Evolutionary conservation across 2,329 filamentous ascomycete species (phyloP), one percentile per base, ranked within the genome.

Genomic region (Penicillium sp.): DNA sequence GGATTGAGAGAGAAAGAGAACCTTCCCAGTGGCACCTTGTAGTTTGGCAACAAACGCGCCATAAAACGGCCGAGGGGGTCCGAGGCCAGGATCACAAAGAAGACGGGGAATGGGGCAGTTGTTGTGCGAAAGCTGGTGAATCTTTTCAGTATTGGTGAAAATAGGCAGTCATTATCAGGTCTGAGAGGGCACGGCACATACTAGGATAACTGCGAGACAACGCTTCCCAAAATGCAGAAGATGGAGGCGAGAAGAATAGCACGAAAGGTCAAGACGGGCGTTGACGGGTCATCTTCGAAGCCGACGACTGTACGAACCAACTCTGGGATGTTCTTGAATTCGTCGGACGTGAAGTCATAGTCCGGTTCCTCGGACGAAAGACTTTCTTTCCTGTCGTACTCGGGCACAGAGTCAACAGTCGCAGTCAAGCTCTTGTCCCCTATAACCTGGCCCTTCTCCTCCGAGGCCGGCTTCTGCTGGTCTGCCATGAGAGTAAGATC

Each of bases 41-140:
- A 82, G 1, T 76, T 73, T 0, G 85, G 85, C 1, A 87, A 73
- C 1, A 82, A 70, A 55, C 80, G 79, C 1, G 84, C 84, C 2
- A 86, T 77, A 73, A 84, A 84, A 35, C 81, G 75, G 1, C 84
- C 85, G 11, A 67, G 78, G 60, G 86, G 86, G 67, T 85, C 85
- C 51, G 80, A 84, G 0, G 84, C 84, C 54, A 87, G 85, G 66
- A 86, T 84, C 35, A 88, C 85, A 64, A 88, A 88, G 70, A 88
- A 87, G 52, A 88, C 81, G 0, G 85, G 86, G 69, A 87, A 88
- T 0, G 83, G 82, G 0, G 84, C 83, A 48, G 81, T 81, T 0
- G 86, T 88, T 1, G 86, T 88, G 49, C 86, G 80, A 67, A 82
- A 88, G 53, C 53, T 56, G 26, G 11, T 3, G 19, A 44, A 2